Evolutionary conservation across 2,329 filamentous ascomycete genomes (phyloP).

Genomic region (Pyricularia pennisetigena): DNA sequence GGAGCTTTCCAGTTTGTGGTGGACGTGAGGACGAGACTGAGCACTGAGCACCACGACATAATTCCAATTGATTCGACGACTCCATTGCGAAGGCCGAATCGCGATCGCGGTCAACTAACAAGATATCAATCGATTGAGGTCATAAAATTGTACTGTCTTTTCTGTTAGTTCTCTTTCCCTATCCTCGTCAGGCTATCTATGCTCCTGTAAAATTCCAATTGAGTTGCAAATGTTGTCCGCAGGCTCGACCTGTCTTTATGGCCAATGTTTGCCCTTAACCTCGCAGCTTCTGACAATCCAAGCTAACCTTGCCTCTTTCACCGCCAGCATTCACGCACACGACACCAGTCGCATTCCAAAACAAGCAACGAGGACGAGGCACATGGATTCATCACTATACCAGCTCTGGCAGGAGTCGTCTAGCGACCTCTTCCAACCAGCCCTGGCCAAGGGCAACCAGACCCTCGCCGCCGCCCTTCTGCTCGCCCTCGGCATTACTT

Average conservation of each 20-base stretch:
- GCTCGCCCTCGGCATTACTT: slow-evolving; percentile 59
- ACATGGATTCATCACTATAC: slow-evolving; percentile 74
- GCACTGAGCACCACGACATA: neutral
- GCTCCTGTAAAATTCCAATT: too few relatives aligned
- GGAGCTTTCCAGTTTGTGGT: neutral
- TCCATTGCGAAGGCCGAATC: neutral
- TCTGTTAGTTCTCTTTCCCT: too few relatives aligned
- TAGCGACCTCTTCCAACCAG: slow-evolving; percentile 73
- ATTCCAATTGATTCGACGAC: neutral
- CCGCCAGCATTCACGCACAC: neutral
- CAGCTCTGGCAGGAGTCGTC: slow-evolving; percentile 91
- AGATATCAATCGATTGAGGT: neutral
- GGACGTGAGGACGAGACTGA: neutral
- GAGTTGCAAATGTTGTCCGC: neutral
- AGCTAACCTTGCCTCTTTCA: neutral
- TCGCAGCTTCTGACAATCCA: neutral
- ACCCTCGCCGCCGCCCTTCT: slow-evolving; percentile 73
- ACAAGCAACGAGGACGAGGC: slow-evolving; percentile 14
- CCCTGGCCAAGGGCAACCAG: slow-evolving; percentile 72
- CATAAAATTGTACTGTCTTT: too few relatives aligned
- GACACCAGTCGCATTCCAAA: neutral
- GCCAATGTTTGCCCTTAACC: neutral
- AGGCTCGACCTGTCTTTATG: neutral
- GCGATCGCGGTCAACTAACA: neutral
- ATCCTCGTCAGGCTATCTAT: too few relatives aligned